Evolutionary conservation across 192 early-diverging fungal genomes (phyloP).

Genomic region (Coemansia sp.): DNA sequence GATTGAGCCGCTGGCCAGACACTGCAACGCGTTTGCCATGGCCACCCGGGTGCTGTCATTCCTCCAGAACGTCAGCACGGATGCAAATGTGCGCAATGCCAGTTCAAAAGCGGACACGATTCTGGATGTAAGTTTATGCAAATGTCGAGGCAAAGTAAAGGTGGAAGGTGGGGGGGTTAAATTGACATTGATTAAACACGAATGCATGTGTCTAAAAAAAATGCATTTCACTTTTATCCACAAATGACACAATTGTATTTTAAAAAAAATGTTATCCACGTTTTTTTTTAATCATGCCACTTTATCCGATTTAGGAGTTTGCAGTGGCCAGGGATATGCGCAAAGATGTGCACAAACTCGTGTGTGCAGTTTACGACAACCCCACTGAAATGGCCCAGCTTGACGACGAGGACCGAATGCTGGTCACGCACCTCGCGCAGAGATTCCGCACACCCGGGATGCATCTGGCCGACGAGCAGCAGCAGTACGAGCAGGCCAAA

Average conservation of each 20-base stretch:
- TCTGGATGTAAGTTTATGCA: constrained; percentile 23
- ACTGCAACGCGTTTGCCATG: neutral
- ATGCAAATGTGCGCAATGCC: constrained; percentile 60
- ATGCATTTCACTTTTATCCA: neutral
- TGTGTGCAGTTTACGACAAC: constrained; percentile 45
- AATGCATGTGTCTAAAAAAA: neutral
- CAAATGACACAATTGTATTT: neutral
- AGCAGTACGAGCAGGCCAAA: constrained; percentile 54
- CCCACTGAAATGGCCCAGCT: constrained; percentile 31
- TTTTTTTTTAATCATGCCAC: neutral
- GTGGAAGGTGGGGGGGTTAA: too few species aligned
- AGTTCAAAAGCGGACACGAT: constrained; percentile 57
- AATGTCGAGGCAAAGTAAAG: neutral
- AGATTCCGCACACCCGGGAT: constrained; percentile 57
- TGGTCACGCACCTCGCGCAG: constrained; percentile 54
- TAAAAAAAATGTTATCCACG: neutral
- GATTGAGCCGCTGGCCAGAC: neutral
- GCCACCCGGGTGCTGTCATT: neutral
- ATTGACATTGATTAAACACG: constrained; percentile 4
- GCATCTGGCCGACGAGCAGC: constrained; percentile 56
- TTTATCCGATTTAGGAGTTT: constrained; percentile 6
- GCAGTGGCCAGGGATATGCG: constrained; percentile 22
- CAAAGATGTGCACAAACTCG: constrained; percentile 55
- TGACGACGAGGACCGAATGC: constrained; percentile 56
- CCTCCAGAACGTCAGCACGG: constrained; percentile 32